phyloP scores from a whole-genome alignment of 257 asterid genomes.

The Knoxia roxburghii region DNA sequence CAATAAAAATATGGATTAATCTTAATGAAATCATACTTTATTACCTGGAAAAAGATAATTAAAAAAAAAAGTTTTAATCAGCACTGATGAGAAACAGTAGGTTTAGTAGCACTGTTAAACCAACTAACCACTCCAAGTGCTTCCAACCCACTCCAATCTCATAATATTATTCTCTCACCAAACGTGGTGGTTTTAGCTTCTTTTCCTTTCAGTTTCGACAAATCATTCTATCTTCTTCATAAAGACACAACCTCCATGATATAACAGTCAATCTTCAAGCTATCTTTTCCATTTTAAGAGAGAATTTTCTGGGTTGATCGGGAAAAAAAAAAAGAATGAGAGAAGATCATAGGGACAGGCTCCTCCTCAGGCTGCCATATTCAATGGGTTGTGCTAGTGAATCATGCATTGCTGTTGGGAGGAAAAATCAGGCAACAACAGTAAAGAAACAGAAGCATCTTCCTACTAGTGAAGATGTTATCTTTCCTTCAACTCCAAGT shows the following conservation, averaged over 20 bases:
- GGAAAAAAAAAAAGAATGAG: conserved; percentile 12
- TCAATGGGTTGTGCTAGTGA: conserved; percentile 31
- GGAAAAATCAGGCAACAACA: not conserved
- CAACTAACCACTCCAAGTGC: conserved; percentile 17
- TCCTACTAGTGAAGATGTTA: conserved; percentile 1
- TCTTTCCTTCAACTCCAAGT: not conserved
- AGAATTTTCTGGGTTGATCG: too few species aligned
- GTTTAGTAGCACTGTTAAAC: conserved; percentile 27
- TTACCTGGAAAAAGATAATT: too few species aligned
- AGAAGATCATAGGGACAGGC: conserved; percentile 24
- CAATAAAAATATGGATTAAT: too few species aligned
- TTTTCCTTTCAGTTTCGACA: conserved; percentile 12
- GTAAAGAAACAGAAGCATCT: conserved; percentile 7
- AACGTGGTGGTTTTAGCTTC: conserved; percentile 10
- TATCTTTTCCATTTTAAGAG: not conserved
- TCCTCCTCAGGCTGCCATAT: conserved; percentile 30
- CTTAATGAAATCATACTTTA: too few species aligned
- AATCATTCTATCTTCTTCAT: conserved; percentile 31
- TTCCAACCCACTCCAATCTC: conserved; percentile 8
- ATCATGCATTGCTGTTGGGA: conserved; percentile 28
- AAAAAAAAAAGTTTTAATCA: too few species aligned
- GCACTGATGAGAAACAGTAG: not conserved
- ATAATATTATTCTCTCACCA: conserved; percentile 13
- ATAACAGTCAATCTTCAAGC: conserved; percentile 4
- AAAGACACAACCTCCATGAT: conserved; percentile 13